Conservation (phyloP, 495 filamentous ascomycete genomes). For the Astrocystis sublimbata region DNA sequence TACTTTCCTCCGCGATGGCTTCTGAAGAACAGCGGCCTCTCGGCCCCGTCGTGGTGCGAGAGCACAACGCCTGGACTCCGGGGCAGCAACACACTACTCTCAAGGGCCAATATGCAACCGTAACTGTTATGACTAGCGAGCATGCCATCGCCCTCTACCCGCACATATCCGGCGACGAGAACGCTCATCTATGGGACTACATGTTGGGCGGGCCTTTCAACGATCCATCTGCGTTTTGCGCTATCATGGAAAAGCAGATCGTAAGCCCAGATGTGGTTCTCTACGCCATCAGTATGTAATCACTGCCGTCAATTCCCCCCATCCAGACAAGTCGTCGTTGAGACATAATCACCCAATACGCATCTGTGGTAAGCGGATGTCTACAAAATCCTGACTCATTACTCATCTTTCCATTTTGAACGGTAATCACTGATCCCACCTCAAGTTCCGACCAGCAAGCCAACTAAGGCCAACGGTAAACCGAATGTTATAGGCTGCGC, state of each 20-base stretch:
- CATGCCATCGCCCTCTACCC: slow-evolving; percentile 46
- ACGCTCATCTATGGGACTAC: slow-evolving; percentile 50
- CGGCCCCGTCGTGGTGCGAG: slow-evolving; percentile 27
- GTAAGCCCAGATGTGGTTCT: slow-evolving; percentile 39
- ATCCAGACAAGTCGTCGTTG: too few species aligned
- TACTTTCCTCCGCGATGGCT: background rate
- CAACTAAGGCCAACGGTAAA: background rate
- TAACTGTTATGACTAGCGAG: slow-evolving; percentile 38
- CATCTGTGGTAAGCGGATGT: too few species aligned
- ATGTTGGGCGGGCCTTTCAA: slow-evolving; percentile 45
- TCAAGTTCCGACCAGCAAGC: slow-evolving; percentile 31
- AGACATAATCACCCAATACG: too few species aligned
- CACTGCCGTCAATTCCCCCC: too few species aligned
- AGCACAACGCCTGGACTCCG: slow-evolving; percentile 25
- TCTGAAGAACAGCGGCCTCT: slow-evolving; percentile 13
- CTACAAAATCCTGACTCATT: too few species aligned
- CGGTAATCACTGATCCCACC: too few species aligned
- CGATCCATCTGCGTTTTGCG: slow-evolving; percentile 35
- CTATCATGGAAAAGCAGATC: slow-evolving; percentile 29
- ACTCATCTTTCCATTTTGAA: too few species aligned
- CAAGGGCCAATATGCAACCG: slow-evolving; percentile 41
- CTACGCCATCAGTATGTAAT: slow-evolving; percentile 49
- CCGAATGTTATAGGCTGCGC: slow-evolving; percentile 42
- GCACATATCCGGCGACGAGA: slow-evolving; percentile 37
- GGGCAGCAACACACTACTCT: too few species aligned